Evolutionary conservation across 306 rosid species (phyloP), one percentile per base, ranked within the genome.

Genomic region (Inga oerstediana): DNA sequence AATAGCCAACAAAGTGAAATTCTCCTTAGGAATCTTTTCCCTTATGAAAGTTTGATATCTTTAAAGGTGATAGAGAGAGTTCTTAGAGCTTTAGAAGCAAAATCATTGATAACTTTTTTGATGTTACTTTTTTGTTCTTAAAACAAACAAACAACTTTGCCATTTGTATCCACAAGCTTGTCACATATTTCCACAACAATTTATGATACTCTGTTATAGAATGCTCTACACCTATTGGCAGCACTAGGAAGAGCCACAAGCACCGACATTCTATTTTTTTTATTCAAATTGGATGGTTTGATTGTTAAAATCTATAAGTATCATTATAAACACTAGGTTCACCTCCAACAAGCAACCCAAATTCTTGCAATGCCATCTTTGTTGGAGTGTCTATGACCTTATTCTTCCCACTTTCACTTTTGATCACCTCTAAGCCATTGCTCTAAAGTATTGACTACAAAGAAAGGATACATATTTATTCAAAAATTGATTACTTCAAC

Each of bases 141-240:
- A n/a, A n/a, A n/a, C n/a, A 90, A 79, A 24, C 81, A 39, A 72
- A 84, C 87, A 27, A 90, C 85, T 81, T 93, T 86, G 15, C 97
- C 97, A 2, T 91, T 72, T 43, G 90, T 16, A 59, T 81, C 80
- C 58, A 91, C 80, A 74, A 92, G 89, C 82, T 89, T 92, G 79
- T 92, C 91, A 72, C 99, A 96, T 88, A 79, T 82, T 39, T 81
- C 74, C 15, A 92, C 48, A 20, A 96, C 79, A 35, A 91, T 88
- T 75, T 96, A 98, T 44, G 98, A 94, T 81, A 97, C 99, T 77
- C 98, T 98, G 88, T 96, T 96, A 71, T 91, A 85, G 77, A 90
- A 89, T 69, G 97, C 98, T 88, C 91, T 61, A 66, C 51, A 78
- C 78, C 76, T 85, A 64, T 83, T 84, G 22, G 37, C 56, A 43